phyloP scores from a whole-genome alignment of 2,329 filamentous ascomycete genomes.

The Stachybotrys echinatus region DNA sequence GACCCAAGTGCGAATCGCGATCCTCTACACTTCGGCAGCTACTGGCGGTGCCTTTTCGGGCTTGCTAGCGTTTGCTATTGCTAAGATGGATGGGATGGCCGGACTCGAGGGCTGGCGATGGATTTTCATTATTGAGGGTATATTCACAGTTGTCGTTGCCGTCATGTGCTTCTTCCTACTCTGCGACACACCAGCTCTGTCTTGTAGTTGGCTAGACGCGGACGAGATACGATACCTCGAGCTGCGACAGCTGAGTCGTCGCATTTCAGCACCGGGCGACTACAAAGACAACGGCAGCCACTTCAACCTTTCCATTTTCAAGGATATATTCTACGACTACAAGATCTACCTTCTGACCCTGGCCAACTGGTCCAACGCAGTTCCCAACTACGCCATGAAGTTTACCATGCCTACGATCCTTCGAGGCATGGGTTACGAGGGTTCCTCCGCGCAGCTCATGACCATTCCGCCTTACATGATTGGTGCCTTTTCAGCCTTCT shows the following conservation, averaged over 20 bases:
- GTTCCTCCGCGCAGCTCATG: conserved; percentile 22
- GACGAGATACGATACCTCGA: conserved; percentile 35
- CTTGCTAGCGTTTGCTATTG: conserved; percentile 37
- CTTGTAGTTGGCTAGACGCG: conserved; percentile 25
- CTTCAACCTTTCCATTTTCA: conserved; percentile 26
- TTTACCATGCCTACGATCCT: conserved; percentile 33
- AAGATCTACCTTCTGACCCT: conserved; percentile 38
- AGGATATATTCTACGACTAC: conserved; percentile 39
- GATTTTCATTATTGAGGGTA: conserved; percentile 49
- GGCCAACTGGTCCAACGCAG: conserved; percentile 35
- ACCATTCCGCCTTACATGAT: conserved; percentile 30
- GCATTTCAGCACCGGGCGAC: conserved; percentile 13
- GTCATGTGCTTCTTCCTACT: conserved; percentile 39
- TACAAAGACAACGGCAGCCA: conserved; percentile 18
- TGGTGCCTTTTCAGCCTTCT: conserved; percentile 24
- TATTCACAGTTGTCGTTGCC: conserved; percentile 31
- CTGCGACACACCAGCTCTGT: conserved; percentile 33
- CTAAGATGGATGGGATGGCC: conserved; percentile 38
- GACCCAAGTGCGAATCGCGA: conserved; percentile 21
- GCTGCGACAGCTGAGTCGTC: conserved; percentile 27
- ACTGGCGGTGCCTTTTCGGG: conserved; percentile 39
- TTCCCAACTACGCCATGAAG: conserved; percentile 26
- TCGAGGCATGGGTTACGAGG: conserved; percentile 32
- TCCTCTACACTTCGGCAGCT: conserved; percentile 29
- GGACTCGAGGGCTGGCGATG: conserved; percentile 42